These are phyloP conservation scores for Syncephalis plumigaleata DNA, from an alignment of 371 early-diverging fungal genomes.

Conservation along the genomic window DNA sequence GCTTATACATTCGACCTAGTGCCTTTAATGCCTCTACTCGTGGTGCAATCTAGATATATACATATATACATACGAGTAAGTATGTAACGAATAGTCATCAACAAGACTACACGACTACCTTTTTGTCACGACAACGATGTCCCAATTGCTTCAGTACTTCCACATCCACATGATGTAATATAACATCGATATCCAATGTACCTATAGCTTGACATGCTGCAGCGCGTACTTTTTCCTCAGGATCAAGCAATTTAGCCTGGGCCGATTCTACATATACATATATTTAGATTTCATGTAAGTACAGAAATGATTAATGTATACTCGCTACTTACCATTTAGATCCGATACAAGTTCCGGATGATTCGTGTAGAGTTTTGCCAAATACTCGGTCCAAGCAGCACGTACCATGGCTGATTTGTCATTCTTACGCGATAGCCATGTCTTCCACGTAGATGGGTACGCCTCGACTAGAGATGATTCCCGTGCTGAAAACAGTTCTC, in stretches of 20 bases:
- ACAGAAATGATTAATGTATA: background rate
- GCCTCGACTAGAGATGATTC: conserved; percentile 43
- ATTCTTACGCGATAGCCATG: conserved; percentile 66
- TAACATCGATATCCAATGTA: conserved; percentile 30
- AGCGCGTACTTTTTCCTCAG: conserved; percentile 84
- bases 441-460: conserved; percentile 72
- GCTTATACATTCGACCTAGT: conserved; percentile 46
- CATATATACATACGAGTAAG: background rate
- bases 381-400: conserved; percentile 54
- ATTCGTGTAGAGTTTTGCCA: conserved; percentile 33
- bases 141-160: conserved; percentile 41
- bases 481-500: conserved; percentile 67
- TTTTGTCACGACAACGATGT: conserved; percentile 76
- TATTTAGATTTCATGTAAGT: background rate
- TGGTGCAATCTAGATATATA: background rate
- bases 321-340: conserved; percentile 27
- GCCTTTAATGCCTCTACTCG: conserved; percentile 46
- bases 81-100: background rate
- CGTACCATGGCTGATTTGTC: conserved; percentile 58
- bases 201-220: conserved; percentile 50
- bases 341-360: conserved; percentile 52
- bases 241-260: conserved; percentile 62
- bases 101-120: conserved; percentile 18
- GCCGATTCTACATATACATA: conserved; percentile 24
- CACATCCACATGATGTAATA: conserved; percentile 30